phyloP scores from a whole-genome alignment of 805 yeast species.

The Kodamaea lidongshanica region DNA sequence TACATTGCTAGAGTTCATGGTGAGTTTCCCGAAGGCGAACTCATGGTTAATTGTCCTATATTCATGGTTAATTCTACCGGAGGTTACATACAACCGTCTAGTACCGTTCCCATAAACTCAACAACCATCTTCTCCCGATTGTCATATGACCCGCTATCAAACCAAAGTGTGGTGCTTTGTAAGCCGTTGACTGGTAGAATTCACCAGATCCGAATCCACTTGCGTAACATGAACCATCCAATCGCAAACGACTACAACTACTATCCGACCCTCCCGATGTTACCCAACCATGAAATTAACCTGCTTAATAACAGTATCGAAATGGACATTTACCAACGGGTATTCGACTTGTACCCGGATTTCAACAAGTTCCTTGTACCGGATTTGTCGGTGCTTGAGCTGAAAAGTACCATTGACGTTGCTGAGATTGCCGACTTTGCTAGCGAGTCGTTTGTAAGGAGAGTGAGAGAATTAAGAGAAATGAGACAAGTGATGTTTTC shows the following conservation, averaged over 20 bases:
- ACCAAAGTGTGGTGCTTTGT: conserved; percentile 44
- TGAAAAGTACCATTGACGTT: conserved; percentile 12
- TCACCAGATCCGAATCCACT: conserved; percentile 54
- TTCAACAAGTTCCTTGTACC: conserved; percentile 9
- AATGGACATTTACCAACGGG: conserved; percentile 16
- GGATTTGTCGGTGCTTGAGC: conserved; percentile 7
- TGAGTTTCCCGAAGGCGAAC: conserved; percentile 28
- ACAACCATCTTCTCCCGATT: conserved; percentile 29
- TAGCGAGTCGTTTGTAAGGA: conserved; percentile 8
- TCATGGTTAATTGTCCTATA: conserved; percentile 34
- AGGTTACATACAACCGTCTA: conserved; percentile 23
- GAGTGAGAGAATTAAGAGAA: conserved; percentile 18
- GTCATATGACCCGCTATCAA: conserved; percentile 17
- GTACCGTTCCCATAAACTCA: conserved; percentile 23
- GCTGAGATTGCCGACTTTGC: conserved; percentile 11
- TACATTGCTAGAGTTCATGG: conserved; percentile 43
- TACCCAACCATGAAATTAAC: conserved; percentile 12
- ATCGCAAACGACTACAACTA: conserved; percentile 69
- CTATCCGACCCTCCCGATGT: conserved; percentile 12
- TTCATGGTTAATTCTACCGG: conserved; percentile 31
- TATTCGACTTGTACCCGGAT: conserved; percentile 14
- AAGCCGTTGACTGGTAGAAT: conserved; percentile 48
- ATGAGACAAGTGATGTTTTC: conserved; percentile 20
- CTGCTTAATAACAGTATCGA: conserved; percentile 19
- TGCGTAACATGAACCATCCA: conserved; percentile 51